Evolutionary conservation across 306 rosid genomes (phyloP), one percentile per base, ranked within the genome.

Genomic region (Vigna hirtella): DNA sequence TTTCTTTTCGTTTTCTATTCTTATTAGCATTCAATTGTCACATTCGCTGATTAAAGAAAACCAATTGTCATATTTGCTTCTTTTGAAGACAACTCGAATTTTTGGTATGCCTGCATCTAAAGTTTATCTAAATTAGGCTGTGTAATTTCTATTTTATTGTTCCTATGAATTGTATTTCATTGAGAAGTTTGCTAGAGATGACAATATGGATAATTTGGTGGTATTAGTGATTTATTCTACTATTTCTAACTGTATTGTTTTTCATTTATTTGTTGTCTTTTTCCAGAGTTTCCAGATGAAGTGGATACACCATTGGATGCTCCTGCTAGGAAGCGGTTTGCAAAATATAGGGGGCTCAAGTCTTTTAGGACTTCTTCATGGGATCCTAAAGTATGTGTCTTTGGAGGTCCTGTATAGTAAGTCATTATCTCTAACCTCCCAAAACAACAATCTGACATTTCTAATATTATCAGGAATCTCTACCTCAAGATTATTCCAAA

Each of bases 351-450:
- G 84, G 99, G 99, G 66, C 93, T 95, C 49, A 95, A 93, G 86
- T 95, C 99, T 80, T 95, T 93, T 81, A 88, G 98, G 85, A 95
- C 98, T 42, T 95, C 99, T 28, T 81, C 94, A 47, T 95, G 99
- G 98, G 99, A 95, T 86, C 91, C 99, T 81, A 93, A 90, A 79
- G 99, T 95, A 88, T 59, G 57, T 66, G 43, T 66, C 34, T 78
- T 76, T 59, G 57, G 74, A 64, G 18, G 59, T 58, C 66, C 62
- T 76, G 66, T 69, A 50, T 74, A 68, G 4, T 45, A 8, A 20
- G 45, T 38, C 57, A 28, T 43, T 78, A 43, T 40, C 20, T 66
- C 66, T 70, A 65, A 64, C 18, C 16, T 40, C 55, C 49, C 50
- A 43, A 51, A 68, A 71, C 4, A 42, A n/a, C 4, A 15, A 4